These are phyloP conservation scores for Drechslerella stenobrocha DNA, from an alignment of 2,329 filamentous ascomycete species.

Conservation along the genomic window DNA sequence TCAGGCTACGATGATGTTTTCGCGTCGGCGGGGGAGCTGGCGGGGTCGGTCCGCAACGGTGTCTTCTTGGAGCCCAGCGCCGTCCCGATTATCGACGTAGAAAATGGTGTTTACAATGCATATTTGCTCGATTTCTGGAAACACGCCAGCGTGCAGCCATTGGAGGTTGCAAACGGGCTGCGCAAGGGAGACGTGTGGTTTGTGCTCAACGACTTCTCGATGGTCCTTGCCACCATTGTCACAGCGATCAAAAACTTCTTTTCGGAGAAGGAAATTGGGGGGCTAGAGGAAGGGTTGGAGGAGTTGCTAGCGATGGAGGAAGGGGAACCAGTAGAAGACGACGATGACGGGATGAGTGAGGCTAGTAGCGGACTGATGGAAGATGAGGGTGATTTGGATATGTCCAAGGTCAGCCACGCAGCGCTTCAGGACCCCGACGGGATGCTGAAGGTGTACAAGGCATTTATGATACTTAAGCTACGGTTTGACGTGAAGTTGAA, in stretches of 20 bases:
- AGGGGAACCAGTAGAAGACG: conserved; percentile 7
- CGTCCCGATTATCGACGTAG: conserved; percentile 68
- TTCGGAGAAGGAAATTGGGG: conserved; percentile 29
- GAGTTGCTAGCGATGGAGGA: conserved; percentile 28
- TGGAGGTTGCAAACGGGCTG: conserved; percentile 69
- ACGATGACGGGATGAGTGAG: neutral
- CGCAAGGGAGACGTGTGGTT: conserved; percentile 72
- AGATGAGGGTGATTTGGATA: conserved; percentile 20
- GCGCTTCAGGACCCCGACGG: conserved; percentile 34
- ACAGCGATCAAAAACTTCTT: conserved; percentile 53
- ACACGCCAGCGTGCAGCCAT: conserved; percentile 66
- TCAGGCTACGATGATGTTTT: conserved; percentile 71
- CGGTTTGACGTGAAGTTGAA: conserved; percentile 34
- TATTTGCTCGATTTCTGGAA: conserved; percentile 77
- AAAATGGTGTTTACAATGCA: conserved; percentile 64
- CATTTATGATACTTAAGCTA: conserved; percentile 16
- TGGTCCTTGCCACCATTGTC: conserved; percentile 71
- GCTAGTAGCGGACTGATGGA: neutral
- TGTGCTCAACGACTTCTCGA: conserved; percentile 65
- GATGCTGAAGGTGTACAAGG: conserved; percentile 37
- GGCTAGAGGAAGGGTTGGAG: conserved; percentile 16
- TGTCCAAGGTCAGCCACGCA: conserved; percentile 25
- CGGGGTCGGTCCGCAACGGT: conserved; percentile 66
- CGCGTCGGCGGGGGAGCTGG: conserved; percentile 68
- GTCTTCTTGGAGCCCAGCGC: conserved; percentile 76